Conservation (phyloP, 106 monocot genomes). For the Iris macrosiphon region DNA sequence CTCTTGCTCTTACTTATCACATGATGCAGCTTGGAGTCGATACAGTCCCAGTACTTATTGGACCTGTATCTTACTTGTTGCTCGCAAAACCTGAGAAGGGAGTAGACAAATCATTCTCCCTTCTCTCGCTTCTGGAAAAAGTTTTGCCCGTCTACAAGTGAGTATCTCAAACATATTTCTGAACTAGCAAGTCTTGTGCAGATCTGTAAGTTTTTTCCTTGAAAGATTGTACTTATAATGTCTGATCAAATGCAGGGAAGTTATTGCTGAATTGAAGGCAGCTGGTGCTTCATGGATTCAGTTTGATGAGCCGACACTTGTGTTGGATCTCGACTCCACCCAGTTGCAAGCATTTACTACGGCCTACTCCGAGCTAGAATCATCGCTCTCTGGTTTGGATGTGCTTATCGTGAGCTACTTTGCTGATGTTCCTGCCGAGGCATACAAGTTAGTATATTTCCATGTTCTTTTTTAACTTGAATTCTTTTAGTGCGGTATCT, state of each 20-base stretch:
- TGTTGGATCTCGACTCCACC: constrained; percentile 53
- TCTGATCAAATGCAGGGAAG: constrained; percentile 43
- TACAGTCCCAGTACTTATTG: constrained; percentile 76
- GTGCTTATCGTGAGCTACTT: constrained; percentile 83
- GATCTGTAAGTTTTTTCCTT: neutral
- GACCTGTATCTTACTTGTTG: constrained; percentile 75
- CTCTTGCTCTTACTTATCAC: no score
- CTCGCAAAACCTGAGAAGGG: constrained; percentile 78
- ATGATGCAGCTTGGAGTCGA: constrained; percentile 66
- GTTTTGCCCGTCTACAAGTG: constrained; percentile 81
- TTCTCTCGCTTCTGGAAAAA: constrained; percentile 55
- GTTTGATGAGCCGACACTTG: constrained; percentile 76
- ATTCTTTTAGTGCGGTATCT: no score
- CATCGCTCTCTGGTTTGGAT: constrained; percentile 55
- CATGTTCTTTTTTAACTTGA: no score
- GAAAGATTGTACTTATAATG: constrained; percentile 1
- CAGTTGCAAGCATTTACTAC: constrained; percentile 56
- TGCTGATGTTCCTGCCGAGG: constrained; percentile 61
- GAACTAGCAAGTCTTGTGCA: neutral
- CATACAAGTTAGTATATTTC: constrained; percentile 47
- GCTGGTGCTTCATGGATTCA: constrained; percentile 83
- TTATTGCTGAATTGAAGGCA: constrained; percentile 68
- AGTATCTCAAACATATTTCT: neutral
- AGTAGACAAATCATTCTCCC: constrained; percentile 63
- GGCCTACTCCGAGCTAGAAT: constrained; percentile 61